Evolutionary conservation across 2,329 filamentous ascomycete genomes (phyloP).

Genomic region (Calonectria pteridis): DNA sequence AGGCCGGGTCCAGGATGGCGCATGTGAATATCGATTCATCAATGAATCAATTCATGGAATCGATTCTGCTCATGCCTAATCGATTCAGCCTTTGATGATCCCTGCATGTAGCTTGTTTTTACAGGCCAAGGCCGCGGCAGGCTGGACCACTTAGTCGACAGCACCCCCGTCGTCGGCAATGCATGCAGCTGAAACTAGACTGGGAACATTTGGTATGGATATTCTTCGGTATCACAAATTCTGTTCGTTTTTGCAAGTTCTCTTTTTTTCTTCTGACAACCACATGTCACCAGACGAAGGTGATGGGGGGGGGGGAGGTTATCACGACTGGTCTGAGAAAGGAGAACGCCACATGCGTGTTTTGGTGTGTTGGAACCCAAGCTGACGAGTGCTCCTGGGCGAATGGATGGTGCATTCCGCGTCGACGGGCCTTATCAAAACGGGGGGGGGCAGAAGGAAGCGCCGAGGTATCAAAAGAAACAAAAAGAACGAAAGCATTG

Average conservation of each 20-base stretch:
- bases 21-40: background rate
- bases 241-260: background rate
- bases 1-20: background rate
- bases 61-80: background rate
- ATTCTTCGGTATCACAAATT: constrained; percentile 2
- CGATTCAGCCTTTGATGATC: background rate
- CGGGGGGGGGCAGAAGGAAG: background rate
- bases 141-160: constrained; percentile 5
- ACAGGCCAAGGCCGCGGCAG: background rate
- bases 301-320: background rate
- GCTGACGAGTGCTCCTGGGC: background rate
- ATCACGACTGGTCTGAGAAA: background rate
- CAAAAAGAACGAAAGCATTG: constrained; percentile 6
- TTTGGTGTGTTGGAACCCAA: background rate
- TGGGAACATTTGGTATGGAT: background rate
- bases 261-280: background rate
- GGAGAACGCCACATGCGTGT: background rate
- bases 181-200: constrained; percentile 9
- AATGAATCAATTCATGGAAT: constrained; percentile 7
- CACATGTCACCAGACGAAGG: background rate
- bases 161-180: constrained; percentile 23
- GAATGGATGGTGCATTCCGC: constrained; percentile 6
- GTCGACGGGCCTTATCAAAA: constrained; percentile 11
- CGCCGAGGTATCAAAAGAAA: background rate
- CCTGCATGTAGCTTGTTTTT: constrained; percentile 9